Evolutionary conservation across 2,329 filamentous ascomycete genomes (phyloP).

Genomic region (Claviceps digitariae): DNA sequence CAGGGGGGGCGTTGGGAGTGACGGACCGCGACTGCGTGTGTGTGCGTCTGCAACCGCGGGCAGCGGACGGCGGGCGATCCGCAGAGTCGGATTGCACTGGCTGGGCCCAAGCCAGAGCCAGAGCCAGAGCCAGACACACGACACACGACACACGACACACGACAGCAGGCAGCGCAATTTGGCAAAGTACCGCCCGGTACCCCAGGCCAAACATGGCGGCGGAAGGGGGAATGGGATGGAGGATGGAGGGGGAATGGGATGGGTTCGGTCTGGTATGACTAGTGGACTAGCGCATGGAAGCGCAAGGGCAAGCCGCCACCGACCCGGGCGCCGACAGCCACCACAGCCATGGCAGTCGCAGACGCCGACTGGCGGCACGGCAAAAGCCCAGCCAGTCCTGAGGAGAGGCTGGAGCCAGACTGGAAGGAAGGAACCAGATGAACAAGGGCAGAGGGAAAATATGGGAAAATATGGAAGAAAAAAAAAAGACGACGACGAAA

Average conservation of each 20-base stretch:
- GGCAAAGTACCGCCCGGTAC: not conserved
- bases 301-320: slow-evolving; percentile 7
- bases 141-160: not conserved
- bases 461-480: not conserved
- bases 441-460: not conserved
- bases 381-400: not conserved
- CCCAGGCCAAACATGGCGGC: not conserved
- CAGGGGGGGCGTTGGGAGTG: not conserved
- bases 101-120: not conserved
- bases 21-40: not conserved
- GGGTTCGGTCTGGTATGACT: slow-evolving; percentile 7
- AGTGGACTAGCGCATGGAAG: slow-evolving; percentile 6
- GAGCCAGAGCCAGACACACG: not conserved
- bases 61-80: not conserved
- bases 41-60: not conserved
- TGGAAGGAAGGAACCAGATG: not conserved
- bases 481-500: not conserved
- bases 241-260: slow-evolving; percentile 3
- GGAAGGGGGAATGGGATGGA: not conserved
- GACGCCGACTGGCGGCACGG: not conserved
- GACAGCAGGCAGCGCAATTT: not conserved
- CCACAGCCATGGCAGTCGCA: slow-evolving; percentile 1
- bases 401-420: not conserved
- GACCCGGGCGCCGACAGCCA: slow-evolving; percentile 2
- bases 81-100: slow-evolving; percentile 5